Base-by-base conservation (phyloP, 768 basidiomycete genomes). In the Pholiota conissans region DNA sequence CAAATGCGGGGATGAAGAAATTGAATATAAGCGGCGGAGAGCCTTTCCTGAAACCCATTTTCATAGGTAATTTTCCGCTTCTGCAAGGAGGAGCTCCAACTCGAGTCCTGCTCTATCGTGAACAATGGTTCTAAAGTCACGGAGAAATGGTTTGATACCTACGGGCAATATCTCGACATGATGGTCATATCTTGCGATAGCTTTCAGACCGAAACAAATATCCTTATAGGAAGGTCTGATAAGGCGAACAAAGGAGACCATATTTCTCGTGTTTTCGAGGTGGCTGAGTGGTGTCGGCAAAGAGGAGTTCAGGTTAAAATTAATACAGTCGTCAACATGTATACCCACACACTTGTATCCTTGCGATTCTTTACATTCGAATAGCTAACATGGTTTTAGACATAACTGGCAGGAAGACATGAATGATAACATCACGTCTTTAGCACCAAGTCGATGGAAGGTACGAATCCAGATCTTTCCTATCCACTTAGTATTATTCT, bases 181-280 rank as follows among this genome's bases (percentile, higher is more conserved):
- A 77, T 77, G 69, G 74, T 74, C 0, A 72, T 78, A 0, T 77
- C 76, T 0, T 78, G 76, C 32, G 76, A 77, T 45, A 51, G 42
- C 28, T 77, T 78, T 29, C 71, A 74, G 42, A 14, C 45, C 0
- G 74, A 77, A 30, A 71, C 70, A 16, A 77, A 77, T 39, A 9
- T 72, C 39, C 69, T 59, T 20, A 65, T 74, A 45, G 77, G 50
- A 52, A 73, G 13, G 63, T 48, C 71, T 5, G 74, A 77, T 48
- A 65, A 74, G 14, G 72, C 63, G 1, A 18, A 18, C 22, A 65
- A 63, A 14, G 45, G 37, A 9, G 67, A 68, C 1, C 76, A 76
- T 37, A 69, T 75, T 6, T 35, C 39, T 10, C 66, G 63, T 0
- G 76, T 77, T 1, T 73, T 74, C 59, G 67, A 71, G 34, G 74